Conservation (phyloP, 805 yeast species). For the Tetrapisispora taiwanensis region DNA sequence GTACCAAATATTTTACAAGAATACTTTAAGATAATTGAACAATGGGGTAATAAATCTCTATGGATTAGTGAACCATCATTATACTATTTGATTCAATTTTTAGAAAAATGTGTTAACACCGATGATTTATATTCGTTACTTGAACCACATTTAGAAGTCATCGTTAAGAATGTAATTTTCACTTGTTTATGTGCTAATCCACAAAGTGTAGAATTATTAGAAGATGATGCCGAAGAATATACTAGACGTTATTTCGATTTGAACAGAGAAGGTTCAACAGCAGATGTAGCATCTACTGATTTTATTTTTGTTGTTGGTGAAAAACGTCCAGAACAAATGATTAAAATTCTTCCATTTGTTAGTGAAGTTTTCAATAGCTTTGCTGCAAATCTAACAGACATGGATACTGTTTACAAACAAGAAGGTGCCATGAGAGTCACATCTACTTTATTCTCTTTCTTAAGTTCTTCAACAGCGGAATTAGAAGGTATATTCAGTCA, state of each 20-base stretch:
- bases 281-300: conserved; percentile 74
- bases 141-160: conserved; percentile 52
- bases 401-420: conserved; percentile 46
- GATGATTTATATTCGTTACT: conserved; percentile 53
- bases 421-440: conserved; percentile 78
- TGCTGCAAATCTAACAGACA: conserved; percentile 26
- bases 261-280: conserved; percentile 51
- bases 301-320: conserved; percentile 54
- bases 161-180: conserved; percentile 60
- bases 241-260: conserved; percentile 62
- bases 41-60: conserved; percentile 30
- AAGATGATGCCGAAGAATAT: conserved; percentile 75
- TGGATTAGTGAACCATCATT: conserved; percentile 64
- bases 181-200: conserved; percentile 66
- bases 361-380: conserved; percentile 37
- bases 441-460: conserved; percentile 48
- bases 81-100: conserved; percentile 54
- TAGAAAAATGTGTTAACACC: conserved; percentile 49
- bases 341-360: conserved; percentile 45
- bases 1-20: conserved; percentile 63
- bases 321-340: conserved; percentile 46
- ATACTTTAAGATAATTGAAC: conserved; percentile 40
- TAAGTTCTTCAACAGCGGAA: conserved; percentile 34
- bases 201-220: conserved; percentile 59
- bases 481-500: conserved; percentile 57